Conservation (phyloP, 768 basidiomycete genomes). For the Podaxis sp. region DNA sequence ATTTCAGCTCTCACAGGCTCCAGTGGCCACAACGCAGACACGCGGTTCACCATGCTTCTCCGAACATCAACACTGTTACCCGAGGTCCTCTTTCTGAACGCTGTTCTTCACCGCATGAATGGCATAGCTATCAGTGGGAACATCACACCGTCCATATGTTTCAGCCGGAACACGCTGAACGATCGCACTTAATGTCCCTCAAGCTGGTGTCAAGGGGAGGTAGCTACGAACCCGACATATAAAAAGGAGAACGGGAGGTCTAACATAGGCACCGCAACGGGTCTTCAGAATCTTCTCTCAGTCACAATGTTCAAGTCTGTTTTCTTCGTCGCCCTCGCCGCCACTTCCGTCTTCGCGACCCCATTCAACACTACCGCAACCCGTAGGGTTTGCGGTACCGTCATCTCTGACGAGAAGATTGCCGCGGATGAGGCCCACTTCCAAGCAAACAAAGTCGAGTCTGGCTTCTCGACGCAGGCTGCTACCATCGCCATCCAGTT, state of each 20-base stretch:
- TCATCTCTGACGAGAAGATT: constrained; percentile 34
- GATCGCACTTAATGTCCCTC: background rate
- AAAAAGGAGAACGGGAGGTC: background rate
- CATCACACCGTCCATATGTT: background rate
- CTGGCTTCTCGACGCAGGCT: constrained; percentile 1
- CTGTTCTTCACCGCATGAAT: constrained; percentile 6
- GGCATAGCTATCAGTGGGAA: background rate
- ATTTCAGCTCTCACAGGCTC: constrained; percentile 3
- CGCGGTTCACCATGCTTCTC: constrained; percentile 1
- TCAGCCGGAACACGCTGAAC: background rate
- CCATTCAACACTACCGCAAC: constrained; percentile 25
- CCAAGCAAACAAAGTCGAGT: constrained; percentile 33
- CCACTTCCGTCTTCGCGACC: constrained; percentile 27
- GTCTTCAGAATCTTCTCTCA: background rate
- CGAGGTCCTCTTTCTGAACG: background rate
- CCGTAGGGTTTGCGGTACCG: constrained; percentile 36
- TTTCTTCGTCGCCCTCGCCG: constrained; percentile 29
- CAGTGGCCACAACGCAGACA: background rate
- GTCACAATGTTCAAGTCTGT: constrained; percentile 27
- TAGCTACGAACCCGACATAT: background rate
- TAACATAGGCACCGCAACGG: background rate
- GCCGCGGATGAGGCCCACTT: constrained; percentile 41
- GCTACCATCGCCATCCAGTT: constrained; percentile 25
- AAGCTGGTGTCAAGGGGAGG: background rate
- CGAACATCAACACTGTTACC: background rate